These are phyloP conservation scores for Plasmopara viticola DNA, from an alignment of 352 stramenopile genomes.

Conservation along the genomic window DNA sequence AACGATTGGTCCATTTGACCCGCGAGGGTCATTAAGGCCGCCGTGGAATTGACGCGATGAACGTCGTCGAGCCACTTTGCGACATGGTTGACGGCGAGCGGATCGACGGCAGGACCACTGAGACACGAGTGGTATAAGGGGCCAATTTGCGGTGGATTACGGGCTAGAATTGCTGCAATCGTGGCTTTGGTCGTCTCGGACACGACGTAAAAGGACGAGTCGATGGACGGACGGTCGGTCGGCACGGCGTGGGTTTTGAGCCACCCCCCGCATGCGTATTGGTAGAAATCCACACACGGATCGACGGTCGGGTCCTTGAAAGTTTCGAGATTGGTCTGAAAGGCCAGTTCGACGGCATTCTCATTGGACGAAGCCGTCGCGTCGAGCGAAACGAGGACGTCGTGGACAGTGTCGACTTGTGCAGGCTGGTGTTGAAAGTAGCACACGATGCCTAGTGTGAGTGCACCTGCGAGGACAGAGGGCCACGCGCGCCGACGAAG, in stretches of 20 bases:
- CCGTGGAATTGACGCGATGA: slow-evolving; percentile 32
- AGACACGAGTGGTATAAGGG: slow-evolving; percentile 60
- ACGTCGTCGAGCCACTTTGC: slow-evolving; percentile 31
- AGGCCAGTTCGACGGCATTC: slow-evolving; percentile 23
- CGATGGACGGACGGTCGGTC: slow-evolving; percentile 34
- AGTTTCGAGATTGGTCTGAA: slow-evolving; percentile 33
- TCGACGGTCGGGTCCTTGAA: slow-evolving; percentile 50
- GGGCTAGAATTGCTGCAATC: slow-evolving; percentile 39
- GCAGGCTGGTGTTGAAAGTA: slow-evolving; percentile 12
- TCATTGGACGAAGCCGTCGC: slow-evolving; percentile 9
- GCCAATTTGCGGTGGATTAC: slow-evolving; percentile 46
- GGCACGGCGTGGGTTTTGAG: slow-evolving; percentile 48
- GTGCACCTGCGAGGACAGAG: slow-evolving; percentile 11
- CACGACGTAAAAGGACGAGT: slow-evolving; percentile 53
- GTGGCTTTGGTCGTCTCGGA: slow-evolving; percentile 47
- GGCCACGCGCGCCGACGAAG: slow-evolving; percentile 13
- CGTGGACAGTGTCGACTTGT: slow-evolving; percentile 2
- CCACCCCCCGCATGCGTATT: slow-evolving; percentile 72
- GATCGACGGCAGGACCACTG: slow-evolving; percentile 33
- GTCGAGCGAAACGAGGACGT: not conserved
- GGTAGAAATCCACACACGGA: slow-evolving; percentile 72
- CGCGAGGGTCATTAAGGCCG: slow-evolving; percentile 33
- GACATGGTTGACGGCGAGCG: slow-evolving; percentile 31
- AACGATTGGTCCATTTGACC: slow-evolving; percentile 42
- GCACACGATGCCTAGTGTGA: slow-evolving; percentile 16